phyloP scores from a whole-genome alignment of 2,329 filamentous ascomycete genomes.

The Cercospora sesami region DNA sequence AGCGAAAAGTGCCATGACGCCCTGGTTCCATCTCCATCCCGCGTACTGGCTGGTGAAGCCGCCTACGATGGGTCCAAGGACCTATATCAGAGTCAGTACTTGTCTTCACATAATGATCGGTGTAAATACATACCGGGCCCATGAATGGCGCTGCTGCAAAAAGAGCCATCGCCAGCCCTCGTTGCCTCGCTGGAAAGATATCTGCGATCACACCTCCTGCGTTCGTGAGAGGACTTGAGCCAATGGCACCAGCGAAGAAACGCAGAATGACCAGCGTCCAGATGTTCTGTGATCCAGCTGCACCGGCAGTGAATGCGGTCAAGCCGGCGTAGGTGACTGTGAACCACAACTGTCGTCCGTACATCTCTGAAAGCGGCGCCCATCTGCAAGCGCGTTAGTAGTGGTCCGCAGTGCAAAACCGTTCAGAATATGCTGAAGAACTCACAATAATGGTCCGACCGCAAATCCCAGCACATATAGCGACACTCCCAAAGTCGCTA shows the following conservation, averaged over 20 bases:
- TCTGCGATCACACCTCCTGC: constrained; percentile 51
- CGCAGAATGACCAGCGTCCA: constrained; percentile 48
- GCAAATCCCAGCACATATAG: constrained; percentile 64
- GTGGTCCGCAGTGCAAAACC: background rate
- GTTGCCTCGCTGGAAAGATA: constrained; percentile 45
- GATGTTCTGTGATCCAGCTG: constrained; percentile 48
- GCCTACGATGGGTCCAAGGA: constrained; percentile 62
- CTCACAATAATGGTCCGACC: constrained; percentile 47
- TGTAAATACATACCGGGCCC: constrained; percentile 42
- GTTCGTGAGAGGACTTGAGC: constrained; percentile 48
- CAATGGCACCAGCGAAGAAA: constrained; percentile 48
- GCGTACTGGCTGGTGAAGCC: constrained; percentile 64
- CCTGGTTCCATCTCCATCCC: constrained; percentile 70
- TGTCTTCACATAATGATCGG: background rate
- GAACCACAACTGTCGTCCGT: constrained; percentile 48
- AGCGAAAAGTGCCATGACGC: constrained; percentile 63
- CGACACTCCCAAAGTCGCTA: constrained; percentile 63
- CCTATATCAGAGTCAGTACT: background rate
- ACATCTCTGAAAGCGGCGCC: constrained; percentile 63
- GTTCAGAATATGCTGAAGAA: background rate
- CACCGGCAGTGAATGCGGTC: constrained; percentile 45
- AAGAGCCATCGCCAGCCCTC: constrained; percentile 58
- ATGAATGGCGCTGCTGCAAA: constrained; percentile 69
- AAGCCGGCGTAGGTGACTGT: constrained; percentile 41
- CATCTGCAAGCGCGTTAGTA: constrained; percentile 41